Percentiles rank a stretch among this genome's conserved stretches.
These are phyloP conservation scores for Calonectria hongkongensis DNA, from an alignment of 2,329 filamentous ascomycete species.

Conservation along the genomic window DNA sequence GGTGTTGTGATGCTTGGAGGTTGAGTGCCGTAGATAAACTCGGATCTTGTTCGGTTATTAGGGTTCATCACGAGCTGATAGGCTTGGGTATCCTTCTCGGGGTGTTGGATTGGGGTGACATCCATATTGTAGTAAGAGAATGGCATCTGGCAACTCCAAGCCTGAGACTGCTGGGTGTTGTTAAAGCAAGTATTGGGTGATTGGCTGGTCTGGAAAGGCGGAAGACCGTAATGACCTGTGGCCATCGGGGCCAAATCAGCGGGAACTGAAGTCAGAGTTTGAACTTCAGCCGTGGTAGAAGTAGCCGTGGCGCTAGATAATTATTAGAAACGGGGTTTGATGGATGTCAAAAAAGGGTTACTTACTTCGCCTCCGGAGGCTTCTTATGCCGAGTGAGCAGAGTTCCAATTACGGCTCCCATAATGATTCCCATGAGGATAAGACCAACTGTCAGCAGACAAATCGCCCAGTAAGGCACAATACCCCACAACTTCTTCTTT, in stretches of 20 bases:
- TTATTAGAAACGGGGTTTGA: constrained; percentile 1
- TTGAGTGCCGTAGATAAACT: constrained; percentile 73
- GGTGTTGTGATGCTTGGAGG: constrained; percentile 66
- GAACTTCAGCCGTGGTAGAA: constrained; percentile 67
- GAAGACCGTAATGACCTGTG: constrained; percentile 74
- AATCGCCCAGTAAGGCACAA: constrained; percentile 78
- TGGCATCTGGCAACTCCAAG: constrained; percentile 78
- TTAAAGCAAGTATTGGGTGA: constrained; percentile 74
- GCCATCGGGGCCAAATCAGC: constrained; percentile 71
- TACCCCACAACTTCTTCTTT: constrained; percentile 73
- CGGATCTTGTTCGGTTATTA: constrained; percentile 61
- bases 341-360: background rate
- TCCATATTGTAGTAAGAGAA: constrained; percentile 66
- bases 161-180: constrained; percentile 71
- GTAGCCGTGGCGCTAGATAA: constrained; percentile 50
- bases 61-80: constrained; percentile 65
- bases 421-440: constrained; percentile 72
- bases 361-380: constrained; percentile 24
- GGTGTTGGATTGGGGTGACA: constrained; percentile 57
- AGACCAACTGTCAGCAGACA: constrained; percentile 69
- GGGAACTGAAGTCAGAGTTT: constrained; percentile 70
- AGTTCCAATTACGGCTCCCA: constrained; percentile 74
- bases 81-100: constrained; percentile 53
- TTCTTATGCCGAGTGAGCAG: constrained; percentile 58
- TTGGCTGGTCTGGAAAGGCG: constrained; percentile 70